A percentile compares a stretch with the other conserved stretches of the same genome.
These are phyloP conservation scores for Papiliotrema laurentii DNA, from an alignment of 1,284 basidiomycete species.

Conservation along the genomic window DNA sequence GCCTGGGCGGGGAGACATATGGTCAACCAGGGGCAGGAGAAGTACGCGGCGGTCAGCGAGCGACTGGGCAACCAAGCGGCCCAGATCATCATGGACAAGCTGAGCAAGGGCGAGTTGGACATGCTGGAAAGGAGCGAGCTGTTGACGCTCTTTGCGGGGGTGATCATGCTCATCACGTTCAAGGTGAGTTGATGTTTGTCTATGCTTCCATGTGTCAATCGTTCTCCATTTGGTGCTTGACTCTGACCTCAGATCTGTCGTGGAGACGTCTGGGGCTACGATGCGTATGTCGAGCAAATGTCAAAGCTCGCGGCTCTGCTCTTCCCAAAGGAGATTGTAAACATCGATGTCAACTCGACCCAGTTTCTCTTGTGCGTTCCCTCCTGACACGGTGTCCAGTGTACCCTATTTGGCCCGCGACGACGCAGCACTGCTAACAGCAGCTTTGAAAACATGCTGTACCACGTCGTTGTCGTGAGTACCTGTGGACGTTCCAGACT, in stretches of 20 bases:
- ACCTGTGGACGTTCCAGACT: too few relatives aligned
- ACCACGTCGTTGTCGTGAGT: constrained; percentile 32
- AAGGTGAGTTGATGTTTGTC: constrained; percentile 31
- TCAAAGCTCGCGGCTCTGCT: constrained; percentile 11
- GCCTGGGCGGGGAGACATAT: constrained; percentile 36
- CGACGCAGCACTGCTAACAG: too few relatives aligned
- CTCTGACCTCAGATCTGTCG: constrained; percentile 27
- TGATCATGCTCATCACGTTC: constrained; percentile 35
- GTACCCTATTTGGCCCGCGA: too few relatives aligned
- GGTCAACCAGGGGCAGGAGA: constrained; percentile 28
- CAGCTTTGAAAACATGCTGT: constrained; percentile 36
- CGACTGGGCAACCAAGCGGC: constrained; percentile 24
- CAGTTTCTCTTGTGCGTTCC: constrained; percentile 27
- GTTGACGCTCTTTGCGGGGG: constrained; percentile 31
- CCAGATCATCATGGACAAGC: constrained; percentile 14
- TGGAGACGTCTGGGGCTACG: constrained; percentile 37
- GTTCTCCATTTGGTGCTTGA: background rate
- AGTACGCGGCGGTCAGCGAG: constrained; percentile 34
- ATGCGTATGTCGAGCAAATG: constrained; percentile 18
- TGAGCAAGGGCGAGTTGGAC: background rate
- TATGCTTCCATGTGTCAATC: background rate
- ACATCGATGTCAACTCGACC: constrained; percentile 18
- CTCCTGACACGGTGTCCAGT: background rate
- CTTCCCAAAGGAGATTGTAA: constrained; percentile 11
- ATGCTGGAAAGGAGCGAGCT: constrained; percentile 13